phyloP scores from a whole-genome alignment of 495 filamentous ascomycete genomes.

The Aspergillus asperescens region DNA sequence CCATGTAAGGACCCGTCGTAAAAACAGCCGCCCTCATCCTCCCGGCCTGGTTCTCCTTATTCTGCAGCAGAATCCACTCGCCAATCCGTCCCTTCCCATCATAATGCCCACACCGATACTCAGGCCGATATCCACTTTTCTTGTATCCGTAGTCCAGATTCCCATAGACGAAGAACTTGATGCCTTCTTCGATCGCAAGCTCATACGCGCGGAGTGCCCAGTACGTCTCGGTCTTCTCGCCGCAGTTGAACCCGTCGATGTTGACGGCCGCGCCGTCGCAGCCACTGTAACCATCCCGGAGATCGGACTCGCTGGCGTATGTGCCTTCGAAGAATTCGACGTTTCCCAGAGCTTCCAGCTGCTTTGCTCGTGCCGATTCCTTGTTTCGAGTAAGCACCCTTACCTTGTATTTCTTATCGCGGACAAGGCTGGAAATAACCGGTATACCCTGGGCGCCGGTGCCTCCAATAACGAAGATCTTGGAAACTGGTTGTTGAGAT shows the following conservation, averaged over 20 bases:
- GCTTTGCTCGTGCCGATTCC: not conserved
- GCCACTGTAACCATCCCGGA: not conserved
- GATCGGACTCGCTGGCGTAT: not conserved
- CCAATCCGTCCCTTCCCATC: not conserved
- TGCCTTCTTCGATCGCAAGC: not conserved
- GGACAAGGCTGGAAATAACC: not conserved
- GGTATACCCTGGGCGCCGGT: not conserved
- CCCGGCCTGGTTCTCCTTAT: not conserved
- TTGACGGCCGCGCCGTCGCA: not conserved
- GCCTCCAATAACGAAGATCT: not conserved
- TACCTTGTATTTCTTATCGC: not conserved
- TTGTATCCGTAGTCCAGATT: not conserved
- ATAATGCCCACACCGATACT: not conserved
- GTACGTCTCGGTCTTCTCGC: not conserved
- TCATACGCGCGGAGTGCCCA: not conserved
- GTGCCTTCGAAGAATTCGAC: not conserved
- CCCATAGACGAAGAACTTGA: not conserved
- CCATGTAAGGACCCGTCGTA: not conserved
- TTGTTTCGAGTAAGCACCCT: not conserved
- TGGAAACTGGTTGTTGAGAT: no score
- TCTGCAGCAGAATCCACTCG: not conserved
- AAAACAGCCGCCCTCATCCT: not conserved
- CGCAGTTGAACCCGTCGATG: not conserved
- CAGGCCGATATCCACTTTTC: not conserved
- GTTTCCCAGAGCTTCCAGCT: not conserved